These are phyloP conservation scores for Teratosphaeria zuluensis DNA, from an alignment of 2,329 filamentous ascomycete species.

Conservation along the genomic window DNA sequence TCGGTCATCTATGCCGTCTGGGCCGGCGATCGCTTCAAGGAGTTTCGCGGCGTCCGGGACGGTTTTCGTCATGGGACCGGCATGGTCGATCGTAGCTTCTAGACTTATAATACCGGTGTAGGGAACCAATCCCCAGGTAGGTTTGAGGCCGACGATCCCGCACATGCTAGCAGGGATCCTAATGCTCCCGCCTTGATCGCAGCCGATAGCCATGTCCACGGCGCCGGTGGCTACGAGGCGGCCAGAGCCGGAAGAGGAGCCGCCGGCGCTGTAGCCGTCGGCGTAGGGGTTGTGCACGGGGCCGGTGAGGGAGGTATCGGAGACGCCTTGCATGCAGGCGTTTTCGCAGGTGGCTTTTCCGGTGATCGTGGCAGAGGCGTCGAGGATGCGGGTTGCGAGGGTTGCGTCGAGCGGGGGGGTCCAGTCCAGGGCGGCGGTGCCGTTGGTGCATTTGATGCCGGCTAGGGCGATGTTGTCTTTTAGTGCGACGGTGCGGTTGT, in stretches of 20 bases:
- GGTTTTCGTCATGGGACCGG: slow-evolving; percentile 35
- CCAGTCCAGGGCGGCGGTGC: slow-evolving; percentile 30
- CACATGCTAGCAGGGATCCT: slow-evolving; percentile 29
- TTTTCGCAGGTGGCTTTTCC: slow-evolving; percentile 42
- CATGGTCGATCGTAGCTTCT: slow-evolving; percentile 36
- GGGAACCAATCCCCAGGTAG: slow-evolving; percentile 41
- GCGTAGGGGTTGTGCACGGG: slow-evolving; percentile 35
- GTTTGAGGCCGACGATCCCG: slow-evolving; percentile 32
- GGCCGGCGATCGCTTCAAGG: slow-evolving; percentile 38
- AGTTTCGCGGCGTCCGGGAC: slow-evolving; percentile 35
- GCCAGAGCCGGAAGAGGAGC: slow-evolving; percentile 35
- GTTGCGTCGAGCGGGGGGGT: slow-evolving; percentile 36
- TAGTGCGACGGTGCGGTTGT: slow-evolving; percentile 27
- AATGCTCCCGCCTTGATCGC: slow-evolving; percentile 30
- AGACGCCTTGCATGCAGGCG: slow-evolving; percentile 11
- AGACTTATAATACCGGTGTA: slow-evolving; percentile 39
- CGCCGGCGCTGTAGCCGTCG: slow-evolving; percentile 35
- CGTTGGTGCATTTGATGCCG: slow-evolving; percentile 34
- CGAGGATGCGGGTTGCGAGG: slow-evolving; percentile 34
- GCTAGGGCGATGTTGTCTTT: slow-evolving; percentile 42
- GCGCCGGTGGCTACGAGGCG: slow-evolving; percentile 33
- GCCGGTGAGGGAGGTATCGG: slow-evolving; percentile 19
- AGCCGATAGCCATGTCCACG: slow-evolving; percentile 29
- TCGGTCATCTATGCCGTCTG: slow-evolving; percentile 38
- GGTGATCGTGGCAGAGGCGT: slow-evolving; percentile 33